These are phyloP conservation scores for Nothophaeocryptopus gaeumannii DNA, from an alignment of 2,329 filamentous ascomycete genomes.

Conservation along the genomic window DNA sequence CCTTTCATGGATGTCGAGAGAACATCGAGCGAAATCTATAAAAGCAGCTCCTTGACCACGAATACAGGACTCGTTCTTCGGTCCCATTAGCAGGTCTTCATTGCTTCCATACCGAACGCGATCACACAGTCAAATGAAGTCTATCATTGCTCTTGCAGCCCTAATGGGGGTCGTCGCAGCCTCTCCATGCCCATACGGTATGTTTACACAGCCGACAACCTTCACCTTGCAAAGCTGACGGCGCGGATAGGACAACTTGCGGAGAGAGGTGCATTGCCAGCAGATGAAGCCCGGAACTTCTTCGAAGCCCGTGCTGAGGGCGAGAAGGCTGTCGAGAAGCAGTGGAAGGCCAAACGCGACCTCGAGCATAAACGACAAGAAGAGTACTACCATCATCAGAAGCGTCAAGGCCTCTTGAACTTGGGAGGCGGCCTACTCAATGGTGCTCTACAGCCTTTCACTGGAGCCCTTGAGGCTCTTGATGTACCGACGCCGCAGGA, in stretches of 20 bases:
- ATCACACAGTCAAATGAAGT: no score
- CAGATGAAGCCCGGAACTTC: constrained; percentile 19
- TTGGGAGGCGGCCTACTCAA: constrained; percentile 24
- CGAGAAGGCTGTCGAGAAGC: constrained; percentile 14
- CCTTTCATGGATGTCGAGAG: no score
- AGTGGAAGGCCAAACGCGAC: constrained; percentile 10
- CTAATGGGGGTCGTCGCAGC: no score
- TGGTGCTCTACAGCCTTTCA: constrained; percentile 29
- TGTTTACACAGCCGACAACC: no score
- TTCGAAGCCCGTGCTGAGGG: constrained; percentile 20
- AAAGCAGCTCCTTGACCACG: no score
- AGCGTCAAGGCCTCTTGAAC: constrained; percentile 8
- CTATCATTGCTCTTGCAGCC: no score
- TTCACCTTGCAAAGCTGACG: no score
- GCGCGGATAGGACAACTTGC: constrained; percentile 14
- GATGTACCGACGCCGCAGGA: constrained; percentile 27
- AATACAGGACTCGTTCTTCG: no score
- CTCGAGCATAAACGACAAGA: constrained; percentile 18
- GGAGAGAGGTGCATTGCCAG: constrained; percentile 20
- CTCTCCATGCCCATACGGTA: no score
- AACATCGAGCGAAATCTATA: no score
- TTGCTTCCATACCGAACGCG: no score
- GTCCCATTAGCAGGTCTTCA: no score
- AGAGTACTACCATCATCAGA: constrained; percentile 21
- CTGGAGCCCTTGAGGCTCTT: constrained; percentile 21